These are phyloP conservation scores for Cichorium intybus DNA, from an alignment of 140 eudicot species.

Conservation along the genomic window DNA sequence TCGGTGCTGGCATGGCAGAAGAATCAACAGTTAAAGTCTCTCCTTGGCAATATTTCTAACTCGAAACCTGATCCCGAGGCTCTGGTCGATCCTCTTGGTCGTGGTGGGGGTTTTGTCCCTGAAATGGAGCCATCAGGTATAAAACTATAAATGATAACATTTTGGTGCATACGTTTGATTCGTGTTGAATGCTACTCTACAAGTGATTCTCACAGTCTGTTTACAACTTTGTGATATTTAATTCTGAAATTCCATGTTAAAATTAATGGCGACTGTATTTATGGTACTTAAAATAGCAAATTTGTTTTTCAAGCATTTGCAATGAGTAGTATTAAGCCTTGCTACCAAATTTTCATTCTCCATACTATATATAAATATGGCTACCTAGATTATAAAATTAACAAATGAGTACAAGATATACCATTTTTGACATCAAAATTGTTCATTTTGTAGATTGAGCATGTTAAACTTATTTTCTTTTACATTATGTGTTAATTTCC, in stretches of 20 bases:
- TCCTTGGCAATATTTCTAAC: conserved; percentile 21
- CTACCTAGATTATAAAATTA: too few relatives aligned
- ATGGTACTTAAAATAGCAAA: neutral
- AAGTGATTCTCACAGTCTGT: neutral
- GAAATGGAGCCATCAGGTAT: conserved; percentile 69
- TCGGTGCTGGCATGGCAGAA: conserved; percentile 92
- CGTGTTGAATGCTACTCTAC: neutral
- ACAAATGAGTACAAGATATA: too few relatives aligned
- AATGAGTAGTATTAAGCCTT: conserved; percentile 1
- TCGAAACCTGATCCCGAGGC: conserved; percentile 66
- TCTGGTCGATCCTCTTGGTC: conserved; percentile 49
- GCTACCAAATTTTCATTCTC: conserved; percentile 4
- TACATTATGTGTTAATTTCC: neutral
- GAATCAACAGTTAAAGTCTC: conserved; percentile 38
- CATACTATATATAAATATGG: neutral
- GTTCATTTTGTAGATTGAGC: neutral
- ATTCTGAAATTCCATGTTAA: neutral
- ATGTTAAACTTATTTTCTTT: neutral
- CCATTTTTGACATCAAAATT: neutral
- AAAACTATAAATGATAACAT: conserved; percentile 27
- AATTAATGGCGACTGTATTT: neutral
- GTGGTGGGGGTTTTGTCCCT: conserved; percentile 86
- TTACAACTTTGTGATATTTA: neutral
- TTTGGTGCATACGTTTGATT: neutral
- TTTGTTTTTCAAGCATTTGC: neutral